Evolutionary conservation across 208 protist species (phyloP), one percentile per base, ranked within the genome.

Genomic region (Crithidia sp.): DNA sequence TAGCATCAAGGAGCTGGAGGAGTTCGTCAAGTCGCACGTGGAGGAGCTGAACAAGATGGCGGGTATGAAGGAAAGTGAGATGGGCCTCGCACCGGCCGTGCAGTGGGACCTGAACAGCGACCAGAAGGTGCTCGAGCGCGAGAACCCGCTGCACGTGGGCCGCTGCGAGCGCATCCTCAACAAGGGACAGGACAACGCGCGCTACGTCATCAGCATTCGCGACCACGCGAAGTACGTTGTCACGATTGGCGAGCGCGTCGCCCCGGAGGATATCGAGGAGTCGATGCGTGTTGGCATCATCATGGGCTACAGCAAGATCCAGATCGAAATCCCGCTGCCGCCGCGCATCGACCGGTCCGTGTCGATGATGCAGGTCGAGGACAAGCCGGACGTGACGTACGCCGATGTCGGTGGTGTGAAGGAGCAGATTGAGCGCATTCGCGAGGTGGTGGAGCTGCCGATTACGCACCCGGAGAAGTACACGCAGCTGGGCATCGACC

Each of bases 301-400:
- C 37, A 90, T 99, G 68, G 98, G 99, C 64, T 97, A 99, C 62
- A 97, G 82, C 67, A 99, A 99, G 74, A 99, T 99, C 81, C 95
- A 99, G 81, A 99, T 99, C 85, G 97, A 99, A 83, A 98, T 99
- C 61, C 99, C 99, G 36, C 96, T 99, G 47, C 99, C 99, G n/a
- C 99, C 99, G 16, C 97, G 98, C 74, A 99, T 99, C 79, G 99
- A 99, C 83, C 98, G 99, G 9, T 98, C 96, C 19, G 99, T 99
- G 6, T 99, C 98, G 4, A 99, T 99, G 96, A 99, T 99, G 99
- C 94, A 99, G 80, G 98, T 98, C n/a, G 96, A 98, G 86, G 96
- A 98, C 78, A 98, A 98, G 71, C 96, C 96, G 13, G 99, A 99
- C 80, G 95, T 99, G 19, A 99, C 99, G 3, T 99, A 99, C 89